Evolutionary conservation across 495 filamentous ascomycete species (phyloP), one percentile per base, ranked within the genome.

Genomic region (Emericellopsis terricola): DNA sequence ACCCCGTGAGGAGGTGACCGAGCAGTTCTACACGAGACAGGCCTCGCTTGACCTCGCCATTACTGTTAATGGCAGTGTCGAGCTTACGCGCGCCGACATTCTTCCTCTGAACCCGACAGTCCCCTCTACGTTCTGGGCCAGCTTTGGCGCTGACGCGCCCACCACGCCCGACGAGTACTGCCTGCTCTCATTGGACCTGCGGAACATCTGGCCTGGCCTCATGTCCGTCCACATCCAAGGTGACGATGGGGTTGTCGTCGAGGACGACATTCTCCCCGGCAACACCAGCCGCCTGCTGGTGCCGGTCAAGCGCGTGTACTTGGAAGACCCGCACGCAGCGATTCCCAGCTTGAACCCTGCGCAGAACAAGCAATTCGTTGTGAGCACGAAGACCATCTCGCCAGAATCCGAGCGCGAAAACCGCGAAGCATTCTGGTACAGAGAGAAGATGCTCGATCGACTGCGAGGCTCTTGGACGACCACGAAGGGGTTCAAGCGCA

Each of bases 371-470:
- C 86, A 94, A 52, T 94, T 89, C 42, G 81, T 94, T 15, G 81
- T 93, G 31, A 85, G 76, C 47, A 73, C 76, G 28, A 69, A 69
- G 39, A 81, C 82, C 41, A 64, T 81, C 31, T 75, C 78, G 0
- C 78, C 81, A 2, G 81, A 89, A 38, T 70, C 66, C 16, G 85
- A 94, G 53, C 69, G 76, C 21, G 70, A 75, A 5, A 76, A 65
- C 28, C 68, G 86, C 26, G 83, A 93, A 56, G 74, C 76, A 2
- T 94, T 94, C 52, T 94, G 86, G 86, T 94, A 83, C 56, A 69
- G 86, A 5, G 79, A 91, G 46, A 78, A 76, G 47, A 64, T 94
- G 2, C 64, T 94, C 8, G 78, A 80, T 38, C 60, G 63, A 15
- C 50, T 93, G 2, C 56, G 56, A 3, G 86, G 73, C 2, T 64